Base-by-base conservation (phyloP, 352 stramenopile genomes). In the Phytophthora quininea region DNA sequence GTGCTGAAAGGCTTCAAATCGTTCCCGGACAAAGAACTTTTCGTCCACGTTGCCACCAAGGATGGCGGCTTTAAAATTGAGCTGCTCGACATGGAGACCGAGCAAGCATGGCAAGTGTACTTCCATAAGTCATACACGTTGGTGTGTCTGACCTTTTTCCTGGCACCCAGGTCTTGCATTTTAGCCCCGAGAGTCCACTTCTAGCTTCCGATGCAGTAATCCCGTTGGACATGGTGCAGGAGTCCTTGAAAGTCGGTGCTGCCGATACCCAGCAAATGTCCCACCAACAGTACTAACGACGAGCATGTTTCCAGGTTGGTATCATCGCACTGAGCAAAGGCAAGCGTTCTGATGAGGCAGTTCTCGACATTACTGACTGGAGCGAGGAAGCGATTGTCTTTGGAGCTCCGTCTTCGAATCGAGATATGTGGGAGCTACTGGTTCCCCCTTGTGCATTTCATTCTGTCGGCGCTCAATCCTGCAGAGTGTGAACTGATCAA, bases 11-110 rank as follows among this genome's bases (percentile, higher is more conserved):
- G 10, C 4, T 69, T 64, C 24, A 29, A 12, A 10, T 62, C 53
- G 4, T 31, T 4, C 33, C 51, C 53, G 4, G 45, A 19, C 8
- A 9, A 14, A 15, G 9, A n/a, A 4, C 58, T 64, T 27, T 69
- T 54, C 30, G 58, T 46, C 4, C 47, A 37, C 12, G 31, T 69
- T 53, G 37, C 58, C 3, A 48, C 35, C 35, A 56, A 52, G 33
- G 47, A 53, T 8, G 43, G 29, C 24, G 54, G 48, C 6, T 58
- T 69, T 30, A 37, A 64, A 29, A 56, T 69, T n/a, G 40, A 69
- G 9, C 11, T 69, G 3, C 55, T 60, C 15, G 14, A 64, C 35
- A 37, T 11, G 51, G 24, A 27, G n/a, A 32, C 48, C 1, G 30
- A 59, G 30, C 19, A 57, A 29, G 54, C 19, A 1, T 69, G 62